Percentiles rank a stretch among this genome's conserved stretches.
phyloP scores from a whole-genome alignment of 768 basidiomycete species.

The Terana coerulea region DNA sequence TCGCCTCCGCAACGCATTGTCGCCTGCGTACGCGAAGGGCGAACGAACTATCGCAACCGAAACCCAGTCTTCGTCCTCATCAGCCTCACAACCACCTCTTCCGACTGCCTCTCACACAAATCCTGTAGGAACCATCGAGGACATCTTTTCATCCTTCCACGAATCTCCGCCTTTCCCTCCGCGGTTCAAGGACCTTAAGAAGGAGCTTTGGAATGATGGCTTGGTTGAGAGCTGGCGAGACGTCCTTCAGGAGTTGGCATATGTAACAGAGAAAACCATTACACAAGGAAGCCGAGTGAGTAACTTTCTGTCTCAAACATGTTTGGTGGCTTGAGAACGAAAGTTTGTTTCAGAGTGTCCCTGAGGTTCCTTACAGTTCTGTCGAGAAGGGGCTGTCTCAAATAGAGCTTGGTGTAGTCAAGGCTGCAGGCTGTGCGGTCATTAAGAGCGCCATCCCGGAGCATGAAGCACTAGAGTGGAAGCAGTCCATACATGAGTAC shows the following conservation, averaged over 20 bases:
- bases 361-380: slow-evolving; percentile 42
- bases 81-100: no score
- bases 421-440: slow-evolving; percentile 50
- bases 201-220: slow-evolving; percentile 41
- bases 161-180: slow-evolving; percentile 42
- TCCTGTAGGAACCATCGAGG: slow-evolving; percentile 46
- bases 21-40: no score
- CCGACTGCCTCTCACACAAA: no score
- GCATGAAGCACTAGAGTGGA: slow-evolving; percentile 62
- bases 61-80: no score
- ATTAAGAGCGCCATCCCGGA: slow-evolving; percentile 54
- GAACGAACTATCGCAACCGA: no score
- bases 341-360: slow-evolving; percentile 41
- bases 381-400: slow-evolving; percentile 44
- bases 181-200: slow-evolving; percentile 61
- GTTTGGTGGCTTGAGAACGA: not conserved
- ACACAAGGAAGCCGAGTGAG: slow-evolving; percentile 44
- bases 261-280: slow-evolving; percentile 44
- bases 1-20: no score
- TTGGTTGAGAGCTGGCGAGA: slow-evolving; percentile 52
- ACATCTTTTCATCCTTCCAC: slow-evolving; percentile 44
- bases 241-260: slow-evolving; percentile 47
- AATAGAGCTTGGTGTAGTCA: slow-evolving; percentile 41
- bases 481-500: slow-evolving; percentile 49
- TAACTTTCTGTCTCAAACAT: not conserved